Evolutionary conservation across 1,139 yeast genomes (phyloP).

Genomic region (Tardiomyces depauwii): DNA sequence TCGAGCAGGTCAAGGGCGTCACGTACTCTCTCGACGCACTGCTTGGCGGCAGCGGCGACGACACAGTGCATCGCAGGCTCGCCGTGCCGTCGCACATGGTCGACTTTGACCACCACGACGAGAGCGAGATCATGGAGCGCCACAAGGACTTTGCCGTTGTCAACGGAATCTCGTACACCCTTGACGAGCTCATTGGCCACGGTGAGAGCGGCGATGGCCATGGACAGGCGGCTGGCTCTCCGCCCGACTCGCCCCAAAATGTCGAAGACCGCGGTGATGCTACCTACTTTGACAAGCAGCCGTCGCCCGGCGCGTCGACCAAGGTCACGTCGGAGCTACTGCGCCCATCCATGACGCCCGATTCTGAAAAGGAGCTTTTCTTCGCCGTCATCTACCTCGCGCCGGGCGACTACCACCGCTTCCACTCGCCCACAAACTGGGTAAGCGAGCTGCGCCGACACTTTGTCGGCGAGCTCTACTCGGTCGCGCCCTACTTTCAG

Average conservation of each 20-base stretch:
- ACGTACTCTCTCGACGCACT: constrained; percentile 86
- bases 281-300: not conserved
- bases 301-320: constrained; percentile 5
- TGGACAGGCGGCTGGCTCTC: too few relatives aligned
- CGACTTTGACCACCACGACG: constrained; percentile 27
- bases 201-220: constrained; percentile 15
- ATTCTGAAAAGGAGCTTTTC: constrained; percentile 48
- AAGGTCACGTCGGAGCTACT: constrained; percentile 10
- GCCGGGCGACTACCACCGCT: constrained; percentile 97
- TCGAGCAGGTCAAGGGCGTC: constrained; percentile 96
- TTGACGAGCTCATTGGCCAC: constrained; percentile 58
- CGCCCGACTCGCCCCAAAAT: not conserved
- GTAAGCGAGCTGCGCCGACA: constrained; percentile 89
- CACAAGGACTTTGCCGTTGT: constrained; percentile 70
- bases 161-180: constrained; percentile 63
- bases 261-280: not conserved
- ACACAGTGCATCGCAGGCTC: constrained; percentile 24
- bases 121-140: constrained; percentile 34
- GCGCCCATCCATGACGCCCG: constrained; percentile 16
- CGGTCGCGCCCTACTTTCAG: constrained; percentile 96
- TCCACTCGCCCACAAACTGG: constrained; percentile 96
- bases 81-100: constrained; percentile 55
- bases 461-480: constrained; percentile 89
- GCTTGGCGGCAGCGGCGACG: constrained; percentile 41
- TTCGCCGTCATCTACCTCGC: constrained; percentile 92